A percentile compares a stretch with the other conserved stretches of the same genome.
These are phyloP conservation scores for Candida corydali DNA, from an alignment of 805 yeast genomes.

Conservation along the genomic window DNA sequence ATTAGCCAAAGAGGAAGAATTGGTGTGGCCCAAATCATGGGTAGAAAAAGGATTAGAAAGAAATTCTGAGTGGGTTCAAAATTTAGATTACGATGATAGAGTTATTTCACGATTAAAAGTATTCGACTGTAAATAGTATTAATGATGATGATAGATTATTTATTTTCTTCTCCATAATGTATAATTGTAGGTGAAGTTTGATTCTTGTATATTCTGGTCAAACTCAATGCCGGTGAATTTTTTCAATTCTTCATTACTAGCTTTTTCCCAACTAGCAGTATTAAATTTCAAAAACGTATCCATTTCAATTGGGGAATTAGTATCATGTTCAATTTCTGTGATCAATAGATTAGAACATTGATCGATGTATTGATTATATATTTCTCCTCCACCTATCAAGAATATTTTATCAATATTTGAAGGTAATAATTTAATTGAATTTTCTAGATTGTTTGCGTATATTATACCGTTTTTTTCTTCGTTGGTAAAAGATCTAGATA, in stretches of 20 bases:
- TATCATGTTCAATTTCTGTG: slow-evolving; percentile 54
- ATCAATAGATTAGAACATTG: slow-evolving; percentile 46
- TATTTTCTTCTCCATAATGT: slow-evolving; percentile 49
- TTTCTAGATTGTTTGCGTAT: slow-evolving; percentile 25
- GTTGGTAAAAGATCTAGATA: slow-evolving; percentile 47
- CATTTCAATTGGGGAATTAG: slow-evolving; percentile 44
- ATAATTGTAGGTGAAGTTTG: slow-evolving; percentile 50
- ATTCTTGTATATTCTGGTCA: slow-evolving; percentile 31
- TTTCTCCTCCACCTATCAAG: slow-evolving; percentile 90
- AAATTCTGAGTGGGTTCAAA: slow-evolving; percentile 85
- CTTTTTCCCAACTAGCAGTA: slow-evolving; percentile 32
- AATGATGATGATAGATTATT: neutral
- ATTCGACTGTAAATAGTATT: slow-evolving; percentile 23
- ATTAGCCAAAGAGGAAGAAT: slow-evolving; percentile 59
- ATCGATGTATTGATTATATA: slow-evolving; percentile 60
- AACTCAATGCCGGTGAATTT: slow-evolving; percentile 16
- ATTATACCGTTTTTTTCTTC: slow-evolving; percentile 19
- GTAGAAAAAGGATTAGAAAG: slow-evolving; percentile 68
- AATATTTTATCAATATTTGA: slow-evolving; percentile 54
- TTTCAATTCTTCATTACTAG: slow-evolving; percentile 29
- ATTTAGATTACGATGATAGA: slow-evolving; percentile 65
- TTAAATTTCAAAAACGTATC: slow-evolving; percentile 63
- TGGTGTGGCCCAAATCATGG: slow-evolving; percentile 87
- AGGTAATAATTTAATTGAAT: slow-evolving; percentile 15
- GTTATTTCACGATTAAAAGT: slow-evolving; percentile 52